Percentiles rank a stretch among this genome's conserved stretches.
phyloP scores from a whole-genome alignment of 805 yeast genomes.

The Brettanomyces nanus region DNA sequence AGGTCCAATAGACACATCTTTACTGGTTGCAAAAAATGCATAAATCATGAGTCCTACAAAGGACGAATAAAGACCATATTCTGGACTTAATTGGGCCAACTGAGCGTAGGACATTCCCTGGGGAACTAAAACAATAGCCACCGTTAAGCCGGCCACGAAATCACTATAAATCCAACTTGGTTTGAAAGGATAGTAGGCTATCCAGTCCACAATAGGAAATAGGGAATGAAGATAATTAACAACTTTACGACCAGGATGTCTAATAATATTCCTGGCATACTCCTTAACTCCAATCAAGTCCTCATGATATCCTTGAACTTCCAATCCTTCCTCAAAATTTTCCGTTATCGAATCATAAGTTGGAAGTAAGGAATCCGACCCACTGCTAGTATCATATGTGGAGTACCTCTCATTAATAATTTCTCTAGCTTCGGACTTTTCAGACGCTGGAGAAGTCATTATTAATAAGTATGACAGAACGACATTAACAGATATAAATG shows the following conservation, averaged over 20 bases:
- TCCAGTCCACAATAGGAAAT: conserved; percentile 81
- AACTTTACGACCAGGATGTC: conserved; percentile 33
- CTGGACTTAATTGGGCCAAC: conserved; percentile 71
- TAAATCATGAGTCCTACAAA: conserved; percentile 86
- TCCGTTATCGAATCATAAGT: not conserved
- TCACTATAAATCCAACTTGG: conserved; percentile 68
- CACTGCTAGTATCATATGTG: not conserved
- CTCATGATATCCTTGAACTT: conserved; percentile 17
- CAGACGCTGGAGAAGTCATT: too few relatives aligned
- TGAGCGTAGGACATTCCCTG: conserved; percentile 94
- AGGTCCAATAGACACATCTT: conserved; percentile 94
- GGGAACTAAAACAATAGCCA: conserved; percentile 88
- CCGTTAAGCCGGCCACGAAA: conserved; percentile 86
- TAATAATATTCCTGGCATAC: conserved; percentile 20
- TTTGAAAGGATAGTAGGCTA: conserved; percentile 66
- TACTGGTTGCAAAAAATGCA: conserved; percentile 88
- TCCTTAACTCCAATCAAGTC: conserved; percentile 19
- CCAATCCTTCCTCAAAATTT: not conserved
- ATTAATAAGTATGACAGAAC: too few relatives aligned
- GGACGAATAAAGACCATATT: conserved; percentile 86
- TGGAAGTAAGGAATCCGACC: not conserved
- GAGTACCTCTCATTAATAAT: not conserved
- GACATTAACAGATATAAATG: too few relatives aligned
- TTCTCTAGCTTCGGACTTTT: not conserved
- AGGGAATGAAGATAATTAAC: conserved; percentile 48